phyloP scores from a whole-genome alignment of 352 stramenopile species.

The Lagenidium giganteum region DNA sequence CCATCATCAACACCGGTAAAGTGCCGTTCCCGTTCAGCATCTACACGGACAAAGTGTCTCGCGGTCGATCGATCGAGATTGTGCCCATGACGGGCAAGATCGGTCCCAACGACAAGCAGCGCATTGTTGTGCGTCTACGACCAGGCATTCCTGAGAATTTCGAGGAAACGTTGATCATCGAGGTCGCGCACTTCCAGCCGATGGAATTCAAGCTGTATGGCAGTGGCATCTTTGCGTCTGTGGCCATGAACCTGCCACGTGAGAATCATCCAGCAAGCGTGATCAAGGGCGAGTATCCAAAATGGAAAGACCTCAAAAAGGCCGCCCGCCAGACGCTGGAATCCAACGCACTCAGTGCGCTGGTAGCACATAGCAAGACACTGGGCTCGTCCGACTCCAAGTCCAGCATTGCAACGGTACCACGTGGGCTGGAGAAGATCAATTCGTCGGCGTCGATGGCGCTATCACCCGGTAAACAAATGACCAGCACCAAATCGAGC shows the following conservation, averaged over 20 bases:
- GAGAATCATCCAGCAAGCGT: constrained; percentile 54
- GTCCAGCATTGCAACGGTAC: constrained; percentile 36
- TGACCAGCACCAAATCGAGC: too few relatives aligned
- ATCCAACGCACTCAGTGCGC: constrained; percentile 19
- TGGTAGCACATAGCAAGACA: constrained; percentile 6
- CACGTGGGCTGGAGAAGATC: constrained; percentile 24
- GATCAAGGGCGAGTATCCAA: constrained; percentile 47
- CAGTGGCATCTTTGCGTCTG: constrained; percentile 86
- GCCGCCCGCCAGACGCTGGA: constrained; percentile 37
- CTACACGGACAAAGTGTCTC: constrained; percentile 27
- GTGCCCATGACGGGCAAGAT: constrained; percentile 81
- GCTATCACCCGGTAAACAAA: too few relatives aligned
- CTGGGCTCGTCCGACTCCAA: constrained; percentile 41
- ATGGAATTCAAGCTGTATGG: constrained; percentile 88
- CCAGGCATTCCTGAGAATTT: constrained; percentile 87
- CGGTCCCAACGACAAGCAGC: constrained; percentile 85
- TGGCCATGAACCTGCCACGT: constrained; percentile 87
- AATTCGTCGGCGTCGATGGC: constrained; percentile 26
- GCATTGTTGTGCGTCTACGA: constrained; percentile 79
- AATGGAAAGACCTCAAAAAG: constrained; percentile 76
- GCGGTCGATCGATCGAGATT: constrained; percentile 62
- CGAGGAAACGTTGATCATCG: constrained; percentile 84
- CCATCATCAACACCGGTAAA: constrained; percentile 90
- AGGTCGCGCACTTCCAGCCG: constrained; percentile 94
- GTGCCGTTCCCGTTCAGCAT: constrained; percentile 88